Base-by-base conservation (phyloP, 371 early-diverging fungal genomes). In the Paraphysoderma sedebokerense region DNA sequence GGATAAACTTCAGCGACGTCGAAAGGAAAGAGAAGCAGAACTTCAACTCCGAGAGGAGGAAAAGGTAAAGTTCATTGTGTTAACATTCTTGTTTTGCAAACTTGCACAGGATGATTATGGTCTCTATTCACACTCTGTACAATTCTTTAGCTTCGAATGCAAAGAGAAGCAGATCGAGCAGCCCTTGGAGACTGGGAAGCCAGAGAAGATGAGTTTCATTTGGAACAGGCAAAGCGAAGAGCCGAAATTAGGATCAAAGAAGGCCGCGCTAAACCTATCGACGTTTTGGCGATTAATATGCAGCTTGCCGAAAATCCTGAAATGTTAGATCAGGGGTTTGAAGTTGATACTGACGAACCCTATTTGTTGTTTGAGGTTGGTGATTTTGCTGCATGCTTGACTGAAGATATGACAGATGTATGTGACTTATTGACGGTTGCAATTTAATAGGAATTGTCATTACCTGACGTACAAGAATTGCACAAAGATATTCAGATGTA, bases 111-210 rank as follows among this genome's bases (percentile, higher is more conserved):
- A n/a, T n/a, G n/a, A n/a, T n/a, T n/a, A n/a, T n/a, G n/a, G n/a
- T n/a, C n/a, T n/a, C n/a, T n/a, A n/a, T n/a, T n/a, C n/a, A n/a
- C n/a, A n/a, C n/a, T n/a, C n/a, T n/a, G n/a, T n/a, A n/a, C n/a
- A n/a, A n/a, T n/a, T n/a, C n/a, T n/a, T n/a, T n/a, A n/a, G n/a
- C n/a, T n/a, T n/a, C n/a, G n/a, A n/a, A 63, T 76, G 53, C 81
- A 85, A 51, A 62, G 90, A 1, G 87, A 87, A 44, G 72, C 80
- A 17, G 91, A 90, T 56, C 67, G 78, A 31, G 85, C 78, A 6
- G 79, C 77, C 37, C 70, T 89, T 56, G 92, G 92, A n/a, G 95
- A 93, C 58, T 93, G 95, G 95, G 81, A 87, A 59, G 69, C 77
- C 4, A 75, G 82, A 28, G 95, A 93, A 53, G 86, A 86, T 55